A percentile compares a stretch with the other conserved stretches of the same genome.
phyloP scores from a whole-genome alignment of 495 filamentous ascomycete genomes.

The Annulohypoxylon maeteangense region DNA sequence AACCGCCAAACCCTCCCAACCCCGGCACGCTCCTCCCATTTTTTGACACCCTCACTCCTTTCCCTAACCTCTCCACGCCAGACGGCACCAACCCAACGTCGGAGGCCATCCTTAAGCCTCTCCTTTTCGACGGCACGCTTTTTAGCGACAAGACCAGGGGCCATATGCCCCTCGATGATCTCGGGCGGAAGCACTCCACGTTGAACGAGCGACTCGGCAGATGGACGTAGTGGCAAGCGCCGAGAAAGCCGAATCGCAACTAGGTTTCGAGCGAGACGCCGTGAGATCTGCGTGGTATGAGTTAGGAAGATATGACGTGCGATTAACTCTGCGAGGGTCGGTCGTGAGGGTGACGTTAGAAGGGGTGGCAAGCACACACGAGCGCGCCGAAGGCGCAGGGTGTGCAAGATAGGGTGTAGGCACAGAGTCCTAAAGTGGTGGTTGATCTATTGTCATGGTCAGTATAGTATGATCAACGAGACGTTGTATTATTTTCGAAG shows the following conservation, averaged over 20 bases:
- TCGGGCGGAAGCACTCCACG: constrained; percentile 59
- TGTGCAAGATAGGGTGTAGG: constrained; percentile 65
- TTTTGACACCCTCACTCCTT: constrained; percentile 51
- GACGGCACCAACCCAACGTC: constrained; percentile 60
- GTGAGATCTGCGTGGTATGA: constrained; percentile 63
- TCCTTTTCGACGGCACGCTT: constrained; percentile 63
- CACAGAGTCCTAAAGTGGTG: constrained; percentile 65
- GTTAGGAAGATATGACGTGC: constrained; percentile 69
- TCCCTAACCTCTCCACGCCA: constrained; percentile 56
- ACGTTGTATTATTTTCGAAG: constrained; percentile 17
- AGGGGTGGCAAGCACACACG: constrained; percentile 59
- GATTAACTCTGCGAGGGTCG: constrained; percentile 63
- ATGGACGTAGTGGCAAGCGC: constrained; percentile 55
- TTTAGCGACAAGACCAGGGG: constrained; percentile 55
- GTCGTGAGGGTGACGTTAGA: constrained; percentile 61
- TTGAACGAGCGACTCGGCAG: constrained; percentile 56
- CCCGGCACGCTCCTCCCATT: constrained; percentile 55
- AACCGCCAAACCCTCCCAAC: constrained; percentile 62
- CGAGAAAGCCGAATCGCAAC: constrained; percentile 61
- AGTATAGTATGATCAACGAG: constrained; percentile 29
- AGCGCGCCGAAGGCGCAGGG: constrained; percentile 62
- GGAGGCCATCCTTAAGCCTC: constrained; percentile 64
- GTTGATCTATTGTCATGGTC: constrained; percentile 56
- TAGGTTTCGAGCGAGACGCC: constrained; percentile 61
- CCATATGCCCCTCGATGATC: constrained; percentile 52